phyloP scores from a whole-genome alignment of 441 rosid species.

The Erodium texanum region DNA sequence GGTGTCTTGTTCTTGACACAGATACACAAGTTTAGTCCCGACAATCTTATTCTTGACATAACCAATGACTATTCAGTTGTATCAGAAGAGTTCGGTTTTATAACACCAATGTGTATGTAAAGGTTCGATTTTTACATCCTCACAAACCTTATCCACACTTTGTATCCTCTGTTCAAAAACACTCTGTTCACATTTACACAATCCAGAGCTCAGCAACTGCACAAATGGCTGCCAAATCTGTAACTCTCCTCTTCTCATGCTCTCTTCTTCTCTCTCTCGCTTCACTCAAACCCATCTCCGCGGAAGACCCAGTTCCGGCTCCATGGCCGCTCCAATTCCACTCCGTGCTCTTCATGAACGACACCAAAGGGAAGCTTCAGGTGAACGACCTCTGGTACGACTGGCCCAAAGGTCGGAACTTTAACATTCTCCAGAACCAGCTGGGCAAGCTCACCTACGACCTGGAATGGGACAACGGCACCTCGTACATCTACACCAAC shows the following conservation, averaged over 20 bases:
- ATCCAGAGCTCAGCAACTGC: neutral
- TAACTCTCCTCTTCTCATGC: neutral
- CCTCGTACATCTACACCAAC: constrained; percentile 49
- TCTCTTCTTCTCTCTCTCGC: neutral
- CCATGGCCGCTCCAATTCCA: constrained; percentile 78
- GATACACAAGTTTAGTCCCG: too few species aligned
- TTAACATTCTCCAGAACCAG: constrained; percentile 69
- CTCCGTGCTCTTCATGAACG: constrained; percentile 57
- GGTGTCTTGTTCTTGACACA: too few species aligned
- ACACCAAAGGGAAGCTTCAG: constrained; percentile 46
- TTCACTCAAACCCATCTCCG: neutral
- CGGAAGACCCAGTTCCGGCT: constrained; percentile 41
- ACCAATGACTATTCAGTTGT: too few species aligned
- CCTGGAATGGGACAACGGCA: constrained; percentile 83
- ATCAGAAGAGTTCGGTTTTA: too few species aligned
- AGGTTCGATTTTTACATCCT: too few species aligned
- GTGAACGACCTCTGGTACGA: constrained; percentile 82
- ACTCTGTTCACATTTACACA: neutral
- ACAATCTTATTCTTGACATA: too few species aligned
- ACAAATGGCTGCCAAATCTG: neutral
- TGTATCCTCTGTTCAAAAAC: neutral
- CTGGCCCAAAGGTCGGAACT: constrained; percentile 69
- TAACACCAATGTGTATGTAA: too few species aligned
- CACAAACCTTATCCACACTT: neutral
- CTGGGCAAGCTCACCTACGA: constrained; percentile 51